These are phyloP conservation scores for Pichia inconspicua DNA, from an alignment of 1,139 yeast genomes.

Conservation along the genomic window DNA sequence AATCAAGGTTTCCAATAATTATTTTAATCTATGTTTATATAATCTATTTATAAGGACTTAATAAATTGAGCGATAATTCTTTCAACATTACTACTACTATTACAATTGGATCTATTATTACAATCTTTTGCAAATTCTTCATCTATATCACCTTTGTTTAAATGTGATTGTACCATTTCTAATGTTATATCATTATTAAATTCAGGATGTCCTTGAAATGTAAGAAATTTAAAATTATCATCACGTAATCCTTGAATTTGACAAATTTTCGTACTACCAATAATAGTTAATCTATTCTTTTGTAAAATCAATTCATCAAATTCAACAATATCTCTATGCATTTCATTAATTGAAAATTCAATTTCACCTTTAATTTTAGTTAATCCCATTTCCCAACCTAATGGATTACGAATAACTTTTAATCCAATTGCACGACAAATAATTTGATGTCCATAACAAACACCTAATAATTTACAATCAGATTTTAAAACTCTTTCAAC, in stretches of 20 bases:
- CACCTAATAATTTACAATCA: slow-evolving; percentile 44
- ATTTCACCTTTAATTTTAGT: slow-evolving; percentile 17
- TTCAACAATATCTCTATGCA: slow-evolving; percentile 67
- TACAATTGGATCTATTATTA: background rate
- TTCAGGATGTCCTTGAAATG: slow-evolving; percentile 92
- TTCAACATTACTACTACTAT: background rate
- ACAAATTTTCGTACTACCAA: slow-evolving; percentile 44
- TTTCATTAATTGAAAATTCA: slow-evolving; percentile 43
- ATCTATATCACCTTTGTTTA: slow-evolving; percentile 13
- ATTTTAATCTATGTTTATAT: no score
- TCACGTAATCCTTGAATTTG: slow-evolving; percentile 52
- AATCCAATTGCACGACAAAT: slow-evolving; percentile 60
- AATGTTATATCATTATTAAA: slow-evolving; percentile 37
- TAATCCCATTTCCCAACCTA: slow-evolving; percentile 72
- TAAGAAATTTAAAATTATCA: slow-evolving; percentile 35
- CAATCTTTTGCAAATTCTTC: slow-evolving; percentile 18
- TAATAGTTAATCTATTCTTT: slow-evolving; percentile 15
- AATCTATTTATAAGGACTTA: no score
- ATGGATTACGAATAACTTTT: slow-evolving; percentile 45
- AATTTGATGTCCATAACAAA: slow-evolving; percentile 87
- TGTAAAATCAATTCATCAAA: slow-evolving; percentile 27
- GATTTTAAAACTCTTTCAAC: slow-evolving; percentile 23
- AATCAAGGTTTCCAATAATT: slow-evolving; percentile 24
- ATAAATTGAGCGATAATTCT: background rate
- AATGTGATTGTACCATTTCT: slow-evolving; percentile 27